Base-by-base conservation (phyloP, 208 protist genomes). In the Tetramitus jugosus region DNA sequence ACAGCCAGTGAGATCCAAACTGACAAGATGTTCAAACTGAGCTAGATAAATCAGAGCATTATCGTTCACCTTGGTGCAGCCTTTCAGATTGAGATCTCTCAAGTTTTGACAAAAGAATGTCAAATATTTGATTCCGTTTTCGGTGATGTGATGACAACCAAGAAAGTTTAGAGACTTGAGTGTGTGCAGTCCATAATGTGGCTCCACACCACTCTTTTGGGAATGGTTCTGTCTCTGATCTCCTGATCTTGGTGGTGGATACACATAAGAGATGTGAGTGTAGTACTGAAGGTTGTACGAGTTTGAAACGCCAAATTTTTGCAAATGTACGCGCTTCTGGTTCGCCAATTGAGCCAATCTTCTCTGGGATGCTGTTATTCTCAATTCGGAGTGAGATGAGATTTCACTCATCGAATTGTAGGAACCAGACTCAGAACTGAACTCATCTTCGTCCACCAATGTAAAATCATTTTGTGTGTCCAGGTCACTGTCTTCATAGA, bases 111-210 rank as follows among this genome's bases (percentile, higher is more conserved):
- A 33, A 53, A 74, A 53, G 39, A 53, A 74, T 8, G 67, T 74
- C 26, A 74, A 37, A 74, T 74, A 74, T 26, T 53, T 74, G 1
- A 74, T 43, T 33, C 67, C 67, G n/a, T 74, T 74, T 3, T 74
- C 67, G 26, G 67, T 74, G 26, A 74, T 53, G 8, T 8, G 53
- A 39, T 53, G 39, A 37, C 67, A 74, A n/a, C 67, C 67, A 39
- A n/a, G 26, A 53, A 74, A 4, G 53, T 74, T 74, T 10, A 74
- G 13, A 39, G 67, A 40, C 20, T 74, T 20, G 3, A 74, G 20
- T 39, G 67, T 74, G 23, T 35, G 39, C 39, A 74, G 37, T n/a
- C 67, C 67, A 53, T 74, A 74, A 37, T 6, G n/a, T 33, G 42
- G 40, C 39, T 74, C 67, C 40, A 40, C 29, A 17, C 14, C 17